Base-by-base conservation (phyloP, 1,139 yeast genomes). In the Groenewaldozyma sp. region DNA sequence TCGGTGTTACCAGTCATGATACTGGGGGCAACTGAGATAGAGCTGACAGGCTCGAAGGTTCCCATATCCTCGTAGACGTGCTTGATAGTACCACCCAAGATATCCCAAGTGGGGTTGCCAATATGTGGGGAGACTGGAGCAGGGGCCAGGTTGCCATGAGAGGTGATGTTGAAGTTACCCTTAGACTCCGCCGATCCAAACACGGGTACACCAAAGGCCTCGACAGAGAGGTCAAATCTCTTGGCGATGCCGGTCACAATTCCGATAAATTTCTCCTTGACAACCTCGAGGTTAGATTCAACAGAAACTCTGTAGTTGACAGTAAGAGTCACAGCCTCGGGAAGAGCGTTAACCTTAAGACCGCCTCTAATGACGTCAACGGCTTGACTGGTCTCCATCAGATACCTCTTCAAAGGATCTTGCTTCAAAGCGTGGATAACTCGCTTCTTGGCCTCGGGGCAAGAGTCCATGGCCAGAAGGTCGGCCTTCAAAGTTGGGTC, bases 1-100 rank as follows among this genome's bases (percentile, higher is more conserved):
- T 86, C 95, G 2, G 95, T 86, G 60, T 84, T 86, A 24, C 83
- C 95, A 4, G 83, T 70, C 75, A 82, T 73, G 38, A 82, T 55
- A 16, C 74, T 65, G 9, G 94, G 93, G 1, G 87, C 65, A 38
- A 81, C 65, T 24, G 78, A 62, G 20, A 74, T 36, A 13, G 39
- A 27, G 3, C 14, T 24, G 4, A 10, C 21, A 16, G 11, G n/a
- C 6, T 5, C 17, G 24, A n/a, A 4, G 13, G 36, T 13, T 20
- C 21, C 70, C 46, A 70, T 72, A 41, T 75, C 71, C 48, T 76
- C 80, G 51, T 67, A 78, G 34, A 77, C 63, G 49, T 74, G 71
- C 32, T 76, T 65, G 40, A 76, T 67, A 2, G 81, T 64, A 2
- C 84, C 83, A 0, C 74, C 74, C 43, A 76, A 65, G 4, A 64